Percentiles rank a stretch among this genome's conserved stretches.
Conservation (phyloP, 805 yeast genomes). For the Cyberlindnera maritima region DNA sequence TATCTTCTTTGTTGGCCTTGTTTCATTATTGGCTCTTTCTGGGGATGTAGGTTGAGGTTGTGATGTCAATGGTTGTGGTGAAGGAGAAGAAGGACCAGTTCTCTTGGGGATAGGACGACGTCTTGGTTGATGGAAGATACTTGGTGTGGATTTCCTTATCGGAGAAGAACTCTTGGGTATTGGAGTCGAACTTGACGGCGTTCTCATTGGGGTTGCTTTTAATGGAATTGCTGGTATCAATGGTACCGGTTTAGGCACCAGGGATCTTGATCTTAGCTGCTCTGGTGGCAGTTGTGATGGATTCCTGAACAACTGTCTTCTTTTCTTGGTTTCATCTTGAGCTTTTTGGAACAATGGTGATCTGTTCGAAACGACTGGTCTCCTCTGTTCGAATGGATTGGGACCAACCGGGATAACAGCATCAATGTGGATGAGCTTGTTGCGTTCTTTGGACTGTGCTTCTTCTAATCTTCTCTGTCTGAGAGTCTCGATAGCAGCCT, state of each 20-base stretch:
- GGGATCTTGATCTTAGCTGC: neutral
- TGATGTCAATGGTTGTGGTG: neutral
- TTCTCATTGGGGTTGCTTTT: neutral
- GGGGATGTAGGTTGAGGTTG: neutral
- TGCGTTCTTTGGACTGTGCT: constrained; percentile 31
- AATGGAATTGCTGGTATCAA: neutral
- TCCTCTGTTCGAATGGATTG: neutral
- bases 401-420: constrained; percentile 20
- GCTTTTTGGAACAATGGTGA: constrained; percentile 27
- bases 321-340: constrained; percentile 20
- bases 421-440: constrained; percentile 27
- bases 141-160: neutral
- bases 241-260: neutral
- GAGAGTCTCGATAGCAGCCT: constrained; percentile 33
- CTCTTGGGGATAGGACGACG: neutral
- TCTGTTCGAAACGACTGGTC: constrained; percentile 7
- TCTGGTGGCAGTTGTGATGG: constrained; percentile 14
- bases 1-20: constrained; percentile 4
- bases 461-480: constrained; percentile 30
- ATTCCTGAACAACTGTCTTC: constrained; percentile 20
- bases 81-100: neutral
- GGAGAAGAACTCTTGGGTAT: neutral
- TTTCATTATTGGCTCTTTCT: neutral
- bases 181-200: neutral
- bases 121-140: constrained; percentile 1